phyloP scores from a whole-genome alignment of 1,284 basidiomycete genomes.

The Cutaneotrichosporon cutaneum region DNA sequence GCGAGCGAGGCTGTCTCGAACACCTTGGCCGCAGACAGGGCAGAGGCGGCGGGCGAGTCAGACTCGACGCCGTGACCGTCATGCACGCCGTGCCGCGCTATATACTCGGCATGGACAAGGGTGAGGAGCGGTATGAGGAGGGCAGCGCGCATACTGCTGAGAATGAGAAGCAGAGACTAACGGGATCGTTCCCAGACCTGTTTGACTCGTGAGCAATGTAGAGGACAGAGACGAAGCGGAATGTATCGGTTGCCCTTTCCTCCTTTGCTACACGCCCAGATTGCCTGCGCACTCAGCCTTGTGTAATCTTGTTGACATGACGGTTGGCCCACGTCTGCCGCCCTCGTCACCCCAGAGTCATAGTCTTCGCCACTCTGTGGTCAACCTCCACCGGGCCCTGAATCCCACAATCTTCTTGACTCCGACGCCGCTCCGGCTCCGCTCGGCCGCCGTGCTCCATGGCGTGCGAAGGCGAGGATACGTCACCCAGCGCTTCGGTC shows the following conservation, averaged over 20 bases:
- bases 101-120: not conserved
- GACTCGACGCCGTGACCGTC: conserved; percentile 13
- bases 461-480: not conserved
- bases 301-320: conserved; percentile 3
- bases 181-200: not conserved
- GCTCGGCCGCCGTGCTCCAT: not conserved
- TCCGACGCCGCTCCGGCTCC: not conserved
- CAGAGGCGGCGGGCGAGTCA: not conserved
- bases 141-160: conserved; percentile 18
- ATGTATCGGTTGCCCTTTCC: not conserved
- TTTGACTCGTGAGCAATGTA: too few relatives aligned
- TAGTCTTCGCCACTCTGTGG: not conserved
- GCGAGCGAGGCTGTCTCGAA: not conserved
- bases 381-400: not conserved
- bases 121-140: conserved; percentile 16
- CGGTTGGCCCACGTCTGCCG: not conserved
- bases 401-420: not conserved
- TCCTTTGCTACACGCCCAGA: not conserved
- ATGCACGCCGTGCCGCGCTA: conserved; percentile 19
- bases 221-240: not conserved
- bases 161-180: not conserved
- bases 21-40: not conserved
- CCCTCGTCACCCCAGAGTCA: too few relatives aligned
- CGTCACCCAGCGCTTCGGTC: not conserved
- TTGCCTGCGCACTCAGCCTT: not conserved